Evolutionary conservation across 805 yeast genomes (phyloP).

Genomic region (Candida vartiovaarae): DNA sequence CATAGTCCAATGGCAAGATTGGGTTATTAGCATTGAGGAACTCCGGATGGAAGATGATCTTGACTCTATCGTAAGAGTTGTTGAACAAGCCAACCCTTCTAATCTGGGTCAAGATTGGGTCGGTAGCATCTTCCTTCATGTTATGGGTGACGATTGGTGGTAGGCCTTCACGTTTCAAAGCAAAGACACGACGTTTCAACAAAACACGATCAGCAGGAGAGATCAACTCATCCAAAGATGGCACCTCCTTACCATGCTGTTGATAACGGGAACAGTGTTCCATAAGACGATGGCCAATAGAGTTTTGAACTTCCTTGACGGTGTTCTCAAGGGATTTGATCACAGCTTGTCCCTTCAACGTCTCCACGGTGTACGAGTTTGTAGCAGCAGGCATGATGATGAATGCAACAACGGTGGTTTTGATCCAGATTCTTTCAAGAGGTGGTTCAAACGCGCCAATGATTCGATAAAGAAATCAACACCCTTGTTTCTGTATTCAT

Average conservation of each 20-base stretch:
- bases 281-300: constrained; percentile 80
- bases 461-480: constrained; percentile 93
- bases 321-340: constrained; percentile 85
- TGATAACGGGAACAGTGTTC: constrained; percentile 81
- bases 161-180: constrained; percentile 78
- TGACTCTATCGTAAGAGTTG: constrained; percentile 83
- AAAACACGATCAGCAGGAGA: constrained; percentile 84
- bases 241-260: constrained; percentile 54
- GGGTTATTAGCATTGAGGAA: constrained; percentile 93
- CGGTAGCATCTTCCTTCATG: constrained; percentile 87
- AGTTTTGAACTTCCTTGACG: constrained; percentile 77
- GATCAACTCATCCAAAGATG: constrained; percentile 75
- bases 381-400: constrained; percentile 97
- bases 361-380: constrained; percentile 91
- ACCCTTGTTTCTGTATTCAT: constrained; percentile 95
- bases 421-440: constrained; percentile 76
- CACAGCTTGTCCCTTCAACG: constrained; percentile 93
- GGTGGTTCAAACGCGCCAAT: constrained; percentile 84
- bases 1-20: constrained; percentile 86
- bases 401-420: constrained; percentile 91
- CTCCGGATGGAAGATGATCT: constrained; percentile 96
- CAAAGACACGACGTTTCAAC: constrained; percentile 87
- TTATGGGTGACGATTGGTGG: constrained; percentile 98
- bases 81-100: constrained; percentile 89
- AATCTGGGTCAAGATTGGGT: constrained; percentile 87